These are phyloP conservation scores for Candida orba DNA, from an alignment of 805 yeast genomes.

Conservation along the genomic window DNA sequence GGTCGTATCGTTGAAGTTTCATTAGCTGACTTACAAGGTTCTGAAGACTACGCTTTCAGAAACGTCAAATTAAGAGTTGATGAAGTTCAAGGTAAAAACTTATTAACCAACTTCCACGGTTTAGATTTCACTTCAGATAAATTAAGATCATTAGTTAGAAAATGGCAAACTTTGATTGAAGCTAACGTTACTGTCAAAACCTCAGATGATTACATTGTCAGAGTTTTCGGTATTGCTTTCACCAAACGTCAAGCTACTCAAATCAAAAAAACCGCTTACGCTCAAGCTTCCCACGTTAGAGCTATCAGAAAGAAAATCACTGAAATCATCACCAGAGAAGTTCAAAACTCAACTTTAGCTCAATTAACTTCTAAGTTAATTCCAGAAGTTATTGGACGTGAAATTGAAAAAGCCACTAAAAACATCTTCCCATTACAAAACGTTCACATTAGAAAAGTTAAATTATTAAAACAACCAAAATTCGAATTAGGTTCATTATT, in stretches of 20 bases:
- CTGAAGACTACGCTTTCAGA: conserved; percentile 98
- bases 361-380: conserved; percentile 96
- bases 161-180: conserved; percentile 98
- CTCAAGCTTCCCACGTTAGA: conserved; percentile 96
- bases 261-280: conserved; percentile 95
- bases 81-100: conserved; percentile 98
- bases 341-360: conserved; percentile 87
- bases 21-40: conserved; percentile 96
- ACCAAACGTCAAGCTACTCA: conserved; percentile 97
- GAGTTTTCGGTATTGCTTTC: conserved; percentile 96
- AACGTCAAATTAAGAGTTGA: conserved; percentile 96
- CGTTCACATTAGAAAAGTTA: conserved; percentile 98
- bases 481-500: conserved; percentile 95
- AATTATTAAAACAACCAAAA: conserved; percentile 97
- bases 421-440: conserved; percentile 96
- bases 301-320: conserved; percentile 95
- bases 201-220: conserved; percentile 92
- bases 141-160: conserved; percentile 95
- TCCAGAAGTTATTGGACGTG: conserved; percentile 98
- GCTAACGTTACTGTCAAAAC: conserved; percentile 98
- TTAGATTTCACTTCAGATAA: conserved; percentile 97
- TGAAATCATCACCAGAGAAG: conserved; percentile 96
- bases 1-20: conserved; percentile 96
- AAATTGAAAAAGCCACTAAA: conserved; percentile 93
- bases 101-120: conserved; percentile 99